Percentiles rank a stretch among this genome's conserved stretches.
Evolutionary conservation across 495 filamentous ascomycete species (phyloP).

Genomic region (Trichoderma erinaceum): DNA sequence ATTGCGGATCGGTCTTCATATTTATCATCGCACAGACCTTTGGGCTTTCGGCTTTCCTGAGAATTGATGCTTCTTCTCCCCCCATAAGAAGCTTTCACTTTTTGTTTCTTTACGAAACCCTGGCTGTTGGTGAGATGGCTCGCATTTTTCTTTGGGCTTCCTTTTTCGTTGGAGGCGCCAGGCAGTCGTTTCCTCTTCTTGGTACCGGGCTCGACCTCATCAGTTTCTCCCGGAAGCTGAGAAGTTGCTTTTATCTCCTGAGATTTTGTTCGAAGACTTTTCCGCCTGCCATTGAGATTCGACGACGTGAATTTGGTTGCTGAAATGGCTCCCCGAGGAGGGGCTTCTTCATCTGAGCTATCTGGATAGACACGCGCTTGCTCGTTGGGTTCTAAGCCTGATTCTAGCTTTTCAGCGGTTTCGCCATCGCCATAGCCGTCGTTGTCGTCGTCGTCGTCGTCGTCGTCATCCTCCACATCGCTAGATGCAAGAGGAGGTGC

Average conservation of each 20-base stretch:
- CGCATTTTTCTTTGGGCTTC: not conserved
- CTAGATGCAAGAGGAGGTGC: slow-evolving; percentile 7
- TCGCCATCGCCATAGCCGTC: not conserved
- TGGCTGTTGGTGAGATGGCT: not conserved
- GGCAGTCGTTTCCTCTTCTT: not conserved
- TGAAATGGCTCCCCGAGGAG: not conserved
- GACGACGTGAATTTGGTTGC: not conserved
- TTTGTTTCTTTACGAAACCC: not conserved
- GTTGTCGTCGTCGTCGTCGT: not conserved
- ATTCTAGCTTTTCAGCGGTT: not conserved
- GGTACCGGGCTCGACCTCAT: not conserved
- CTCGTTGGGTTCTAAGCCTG: not conserved
- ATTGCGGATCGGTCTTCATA: not conserved
- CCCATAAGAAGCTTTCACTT: not conserved
- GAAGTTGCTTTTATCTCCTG: not conserved
- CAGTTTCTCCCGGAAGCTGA: not conserved
- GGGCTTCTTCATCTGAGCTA: slow-evolving; percentile 4
- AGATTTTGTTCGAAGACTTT: not conserved
- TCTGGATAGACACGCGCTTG: not conserved
- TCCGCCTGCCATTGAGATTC: not conserved
- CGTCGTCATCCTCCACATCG: not conserved
- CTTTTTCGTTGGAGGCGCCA: not conserved
- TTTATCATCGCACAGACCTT: not conserved
- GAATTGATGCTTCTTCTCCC: not conserved
- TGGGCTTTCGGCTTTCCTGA: not conserved